These are phyloP conservation scores for Entophlyctis luteolus DNA, from an alignment of 192 early-diverging fungal species.

Conservation along the genomic window DNA sequence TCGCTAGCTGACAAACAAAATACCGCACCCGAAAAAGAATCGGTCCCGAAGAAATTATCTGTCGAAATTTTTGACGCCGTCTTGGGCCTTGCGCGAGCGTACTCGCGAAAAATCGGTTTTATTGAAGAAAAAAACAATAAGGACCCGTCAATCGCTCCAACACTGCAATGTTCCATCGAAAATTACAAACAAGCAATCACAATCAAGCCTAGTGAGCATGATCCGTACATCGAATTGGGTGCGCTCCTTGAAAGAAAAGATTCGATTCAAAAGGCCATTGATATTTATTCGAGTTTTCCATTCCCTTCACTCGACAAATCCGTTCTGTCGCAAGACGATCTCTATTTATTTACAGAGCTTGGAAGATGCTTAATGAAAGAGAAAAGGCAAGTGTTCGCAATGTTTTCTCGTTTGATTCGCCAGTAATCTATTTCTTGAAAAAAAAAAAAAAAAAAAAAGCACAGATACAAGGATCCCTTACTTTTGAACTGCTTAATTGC, in stretches of 20 bases:
- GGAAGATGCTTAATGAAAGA: slow-evolving; percentile 44
- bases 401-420: slow-evolving; percentile 38
- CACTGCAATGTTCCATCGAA: neutral
- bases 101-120: slow-evolving; percentile 18
- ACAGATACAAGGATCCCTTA: slow-evolving; percentile 37
- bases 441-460: too few relatives aligned
- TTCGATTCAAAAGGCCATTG: slow-evolving; percentile 21
- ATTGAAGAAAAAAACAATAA: slow-evolving; percentile 10
- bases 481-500: slow-evolving; percentile 39
- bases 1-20: neutral
- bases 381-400: slow-evolving; percentile 49
- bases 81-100: slow-evolving; percentile 31
- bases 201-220: slow-evolving; percentile 25
- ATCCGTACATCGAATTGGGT: slow-evolving; percentile 52
- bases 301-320: slow-evolving; percentile 13
- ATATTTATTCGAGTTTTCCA: slow-evolving; percentile 37
- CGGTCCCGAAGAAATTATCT: neutral
- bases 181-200: slow-evolving; percentile 23
- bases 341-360: slow-evolving; percentile 44
- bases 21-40: too few relatives aligned
- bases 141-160: neutral
- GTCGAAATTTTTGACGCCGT: slow-evolving; percentile 8
- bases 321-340: slow-evolving; percentile 38
- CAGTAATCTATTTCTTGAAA: slow-evolving; percentile 44
- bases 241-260: slow-evolving; percentile 31